Conservation (phyloP, 768 basidiomycete genomes). For the Lepiota venenata region DNA sequence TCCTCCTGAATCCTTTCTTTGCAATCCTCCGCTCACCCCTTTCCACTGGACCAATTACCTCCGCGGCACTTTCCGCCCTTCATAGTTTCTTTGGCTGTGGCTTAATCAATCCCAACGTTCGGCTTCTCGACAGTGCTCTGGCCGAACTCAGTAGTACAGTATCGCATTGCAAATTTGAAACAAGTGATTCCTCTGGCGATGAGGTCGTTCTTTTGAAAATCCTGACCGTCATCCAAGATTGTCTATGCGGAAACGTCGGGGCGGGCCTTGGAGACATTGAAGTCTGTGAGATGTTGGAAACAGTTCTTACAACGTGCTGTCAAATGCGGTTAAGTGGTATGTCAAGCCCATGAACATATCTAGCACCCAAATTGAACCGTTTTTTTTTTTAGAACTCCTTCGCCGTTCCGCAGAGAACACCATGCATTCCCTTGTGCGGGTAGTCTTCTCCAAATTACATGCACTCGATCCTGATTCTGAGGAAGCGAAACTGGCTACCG, state of each 20-base stretch:
- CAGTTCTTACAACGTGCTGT: constrained; percentile 94
- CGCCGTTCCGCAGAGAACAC: constrained; percentile 85
- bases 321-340: constrained; percentile 94
- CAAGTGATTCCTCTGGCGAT: constrained; percentile 95
- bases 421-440: constrained; percentile 84
- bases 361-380: not conserved
- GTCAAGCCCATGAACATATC: constrained; percentile 24
- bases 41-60: constrained; percentile 96
- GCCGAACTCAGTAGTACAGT: constrained; percentile 84
- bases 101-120: constrained; percentile 57
- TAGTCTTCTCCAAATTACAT: constrained; percentile 75
- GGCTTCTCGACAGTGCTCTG: constrained; percentile 62
- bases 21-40: constrained; percentile 90
- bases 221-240: constrained; percentile 84
- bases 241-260: constrained; percentile 69
- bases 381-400: constrained; percentile 83
- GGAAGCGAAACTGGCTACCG: constrained; percentile 59
- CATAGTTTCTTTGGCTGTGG: constrained; percentile 85
- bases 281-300: constrained; percentile 98
- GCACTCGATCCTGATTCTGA: constrained; percentile 60
- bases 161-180: constrained; percentile 97
- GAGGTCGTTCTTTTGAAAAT: constrained; percentile 94
- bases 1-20: constrained; percentile 84
- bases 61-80: constrained; percentile 84
- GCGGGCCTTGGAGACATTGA: constrained; percentile 84